A percentile compares a stretch with the other conserved stretches of the same genome.
Evolutionary conservation across 352 stramenopile species (phyloP).

Genomic region (Globisporangium acanthophoron): DNA sequence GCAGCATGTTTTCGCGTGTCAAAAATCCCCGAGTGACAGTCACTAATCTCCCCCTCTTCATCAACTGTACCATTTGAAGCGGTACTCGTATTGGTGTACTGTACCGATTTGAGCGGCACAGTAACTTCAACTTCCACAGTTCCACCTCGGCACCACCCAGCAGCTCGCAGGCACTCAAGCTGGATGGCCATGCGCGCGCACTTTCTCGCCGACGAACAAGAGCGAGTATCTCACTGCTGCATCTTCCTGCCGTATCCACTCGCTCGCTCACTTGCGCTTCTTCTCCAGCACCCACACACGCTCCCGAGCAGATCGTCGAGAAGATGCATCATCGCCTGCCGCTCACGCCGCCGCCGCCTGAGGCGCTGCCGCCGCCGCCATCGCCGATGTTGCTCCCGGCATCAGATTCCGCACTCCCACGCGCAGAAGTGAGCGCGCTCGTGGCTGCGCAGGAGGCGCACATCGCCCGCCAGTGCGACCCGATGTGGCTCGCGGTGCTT

Average conservation of each 20-base stretch:
- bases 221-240: background rate
- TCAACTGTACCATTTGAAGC: too few species aligned
- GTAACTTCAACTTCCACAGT: too few species aligned
- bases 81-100: too few species aligned
- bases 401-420: background rate
- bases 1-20: too few species aligned
- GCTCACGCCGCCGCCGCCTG: background rate
- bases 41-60: too few species aligned
- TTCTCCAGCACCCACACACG: background rate
- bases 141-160: too few species aligned
- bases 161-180: too few species aligned
- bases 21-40: too few species aligned
- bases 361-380: background rate
- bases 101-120: too few species aligned
- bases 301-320: too few species aligned
- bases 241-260: background rate
- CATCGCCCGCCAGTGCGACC: background rate
- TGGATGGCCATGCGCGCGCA: background rate
- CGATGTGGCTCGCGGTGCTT: conserved; percentile 2
- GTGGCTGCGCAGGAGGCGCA: background rate
- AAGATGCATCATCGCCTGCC: background rate
- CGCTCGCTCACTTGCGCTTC: background rate
- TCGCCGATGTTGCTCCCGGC: background rate
- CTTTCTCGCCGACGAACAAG: background rate
- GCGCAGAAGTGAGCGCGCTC: background rate